These are phyloP conservation scores for Azolla pinnata DNA, from an alignment of 75 land plant genomes.

Conservation along the genomic window DNA sequence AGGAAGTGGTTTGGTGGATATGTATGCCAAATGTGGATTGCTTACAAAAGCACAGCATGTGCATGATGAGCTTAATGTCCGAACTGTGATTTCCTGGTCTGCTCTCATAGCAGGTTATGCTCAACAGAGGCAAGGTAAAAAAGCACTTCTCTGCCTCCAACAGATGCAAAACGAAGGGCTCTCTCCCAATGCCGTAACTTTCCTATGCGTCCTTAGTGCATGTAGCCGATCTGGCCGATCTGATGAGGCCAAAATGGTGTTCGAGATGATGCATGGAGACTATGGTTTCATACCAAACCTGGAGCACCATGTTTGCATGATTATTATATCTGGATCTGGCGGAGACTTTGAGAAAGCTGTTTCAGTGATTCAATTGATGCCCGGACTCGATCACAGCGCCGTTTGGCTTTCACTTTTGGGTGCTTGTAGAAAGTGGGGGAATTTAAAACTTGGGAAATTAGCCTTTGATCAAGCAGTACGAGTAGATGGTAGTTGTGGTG, in stretches of 20 bases:
- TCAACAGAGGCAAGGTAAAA: constrained; percentile 27
- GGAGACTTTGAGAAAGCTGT: constrained; percentile 27
- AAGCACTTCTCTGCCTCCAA: constrained; percentile 22
- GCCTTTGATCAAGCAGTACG: constrained; percentile 24
- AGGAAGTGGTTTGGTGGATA: constrained; percentile 35
- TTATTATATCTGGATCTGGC: constrained; percentile 31
- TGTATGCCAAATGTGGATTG: constrained; percentile 40
- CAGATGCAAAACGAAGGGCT: constrained; percentile 19
- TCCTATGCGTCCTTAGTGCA: constrained; percentile 9
- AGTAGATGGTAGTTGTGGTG: not conserved
- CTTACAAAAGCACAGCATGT: constrained; percentile 20
- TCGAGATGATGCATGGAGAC: not conserved
- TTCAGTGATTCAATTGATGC: constrained; percentile 18
- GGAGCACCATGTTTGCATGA: constrained; percentile 31
- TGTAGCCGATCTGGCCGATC: constrained; percentile 4
- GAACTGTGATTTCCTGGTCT: constrained; percentile 26
- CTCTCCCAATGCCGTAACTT: constrained; percentile 10
- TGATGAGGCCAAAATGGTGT: not conserved
- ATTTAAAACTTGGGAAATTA: constrained; percentile 33
- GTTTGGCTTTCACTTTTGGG: constrained; percentile 47
- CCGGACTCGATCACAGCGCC: constrained; percentile 27
- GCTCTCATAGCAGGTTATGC: constrained; percentile 31
- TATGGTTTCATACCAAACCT: constrained; percentile 25
- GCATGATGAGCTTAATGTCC: constrained; percentile 21
- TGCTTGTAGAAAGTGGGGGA: constrained; percentile 37